Evolutionary conservation across 2,329 filamentous ascomycete species (phyloP).

Genomic region (Sporothrix brunneoviolacea): DNA sequence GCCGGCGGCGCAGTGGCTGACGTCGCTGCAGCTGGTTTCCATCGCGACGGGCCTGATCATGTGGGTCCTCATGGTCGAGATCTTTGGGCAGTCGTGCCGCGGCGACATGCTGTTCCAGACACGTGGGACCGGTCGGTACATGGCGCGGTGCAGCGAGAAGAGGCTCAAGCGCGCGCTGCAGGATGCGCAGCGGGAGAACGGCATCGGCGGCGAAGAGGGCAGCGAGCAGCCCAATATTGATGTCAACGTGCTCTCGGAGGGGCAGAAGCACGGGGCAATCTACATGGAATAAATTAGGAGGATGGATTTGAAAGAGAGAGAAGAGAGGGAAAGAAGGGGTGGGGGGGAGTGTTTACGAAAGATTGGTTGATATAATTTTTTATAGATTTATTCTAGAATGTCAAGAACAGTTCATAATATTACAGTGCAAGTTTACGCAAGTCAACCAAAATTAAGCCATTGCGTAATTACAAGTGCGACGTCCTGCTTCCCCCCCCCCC

Average conservation of each 20-base stretch:
- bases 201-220: neutral
- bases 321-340: too few species aligned
- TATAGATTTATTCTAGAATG: too few species aligned
- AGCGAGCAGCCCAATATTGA: slow-evolving; percentile 19
- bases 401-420: too few species aligned
- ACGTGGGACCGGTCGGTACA: slow-evolving; percentile 33
- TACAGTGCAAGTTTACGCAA: too few species aligned
- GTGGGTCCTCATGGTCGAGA: slow-evolving; percentile 41
- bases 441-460: too few species aligned
- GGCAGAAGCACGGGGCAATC: slow-evolving; percentile 25
- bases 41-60: slow-evolving; percentile 38
- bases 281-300: slow-evolving; percentile 15
- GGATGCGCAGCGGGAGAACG: slow-evolving; percentile 16
- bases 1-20: slow-evolving; percentile 41
- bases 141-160: slow-evolving; percentile 34
- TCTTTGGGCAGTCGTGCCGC: slow-evolving; percentile 42
- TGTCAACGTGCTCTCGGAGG: slow-evolving; percentile 22
- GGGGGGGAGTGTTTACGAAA: too few species aligned
- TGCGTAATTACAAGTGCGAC: too few species aligned
- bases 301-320: neutral
- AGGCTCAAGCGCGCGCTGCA: slow-evolving; percentile 28
- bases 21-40: slow-evolving; percentile 39
- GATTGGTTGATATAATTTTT: too few species aligned
- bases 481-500: too few species aligned
- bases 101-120: slow-evolving; percentile 38